Percentiles rank a stretch among this genome's conserved stretches.
Evolutionary conservation across 208 protist genomes (phyloP).

Genomic region (Strigomonas culicis): DNA sequence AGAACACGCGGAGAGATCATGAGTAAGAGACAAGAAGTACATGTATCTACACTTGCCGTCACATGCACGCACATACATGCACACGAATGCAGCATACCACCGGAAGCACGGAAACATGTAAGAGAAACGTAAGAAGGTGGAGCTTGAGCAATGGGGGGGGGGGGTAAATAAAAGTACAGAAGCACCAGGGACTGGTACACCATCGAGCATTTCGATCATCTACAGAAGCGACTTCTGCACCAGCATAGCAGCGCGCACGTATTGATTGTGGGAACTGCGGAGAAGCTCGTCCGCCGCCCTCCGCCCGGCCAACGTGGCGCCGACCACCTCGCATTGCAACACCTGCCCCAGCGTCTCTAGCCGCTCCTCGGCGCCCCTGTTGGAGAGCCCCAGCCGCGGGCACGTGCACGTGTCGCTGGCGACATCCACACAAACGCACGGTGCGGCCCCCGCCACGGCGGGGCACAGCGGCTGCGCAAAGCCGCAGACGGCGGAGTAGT

Average conservation of each 20-base stretch:
- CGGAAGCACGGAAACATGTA: not conserved
- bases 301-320: not conserved
- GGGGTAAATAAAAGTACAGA: too few species aligned
- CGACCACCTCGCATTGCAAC: not conserved
- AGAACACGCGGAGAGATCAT: too few species aligned
- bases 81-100: too few species aligned
- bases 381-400: not conserved
- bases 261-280: not conserved
- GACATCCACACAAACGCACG: not conserved
- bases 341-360: not conserved
- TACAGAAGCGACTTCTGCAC: not conserved
- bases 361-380: not conserved
- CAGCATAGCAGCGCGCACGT: not conserved
- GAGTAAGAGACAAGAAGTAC: too few species aligned
- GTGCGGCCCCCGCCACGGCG: not conserved
- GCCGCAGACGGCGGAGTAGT: conserved; percentile 12
- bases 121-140: not conserved
- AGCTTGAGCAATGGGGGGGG: too few species aligned
- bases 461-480: conserved; percentile 10
- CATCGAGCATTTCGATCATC: too few species aligned
- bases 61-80: too few species aligned
- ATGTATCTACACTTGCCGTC: too few species aligned
- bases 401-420: not conserved
- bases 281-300: not conserved
- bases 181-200: too few species aligned